These are phyloP conservation scores for Hypomyces perniciosus DNA, from an alignment of 2,329 filamentous ascomycete species.

Conservation along the genomic window DNA sequence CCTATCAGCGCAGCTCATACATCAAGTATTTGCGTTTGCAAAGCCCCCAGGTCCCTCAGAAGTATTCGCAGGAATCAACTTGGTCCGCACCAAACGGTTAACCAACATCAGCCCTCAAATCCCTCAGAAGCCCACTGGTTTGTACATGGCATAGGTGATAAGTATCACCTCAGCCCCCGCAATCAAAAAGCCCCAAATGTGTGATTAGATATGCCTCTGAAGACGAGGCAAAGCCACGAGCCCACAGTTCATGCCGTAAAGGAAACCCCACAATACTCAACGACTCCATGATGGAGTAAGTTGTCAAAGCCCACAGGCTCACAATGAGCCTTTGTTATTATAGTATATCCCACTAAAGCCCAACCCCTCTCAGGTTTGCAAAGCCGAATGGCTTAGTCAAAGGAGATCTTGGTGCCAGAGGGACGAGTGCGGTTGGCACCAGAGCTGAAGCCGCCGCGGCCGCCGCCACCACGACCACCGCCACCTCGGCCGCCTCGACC, in stretches of 20 bases:
- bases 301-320: conserved; percentile 48
- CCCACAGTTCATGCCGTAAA: conserved; percentile 31
- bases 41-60: conserved; percentile 35
- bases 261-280: conserved; percentile 52
- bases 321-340: conserved; percentile 32
- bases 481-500: conserved; percentile 46
- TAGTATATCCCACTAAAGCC: conserved; percentile 52
- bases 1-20: conserved; percentile 5
- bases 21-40: conserved; percentile 19
- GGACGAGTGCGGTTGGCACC: conserved; percentile 39
- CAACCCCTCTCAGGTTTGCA: conserved; percentile 34
- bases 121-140: conserved; percentile 35
- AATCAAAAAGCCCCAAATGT: conserved; percentile 29
- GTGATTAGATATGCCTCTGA: conserved; percentile 15
- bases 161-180: conserved; percentile 22
- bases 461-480: conserved; percentile 46
- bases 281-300: conserved; percentile 38
- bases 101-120: conserved; percentile 32
- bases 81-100: conserved; percentile 25
- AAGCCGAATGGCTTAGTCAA: conserved; percentile 47
- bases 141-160: conserved; percentile 21
- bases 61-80: conserved; percentile 30
- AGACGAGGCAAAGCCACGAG: conserved; percentile 27
- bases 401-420: conserved; percentile 73
- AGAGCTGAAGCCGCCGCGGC: conserved; percentile 47